Conservation (phyloP, 1,284 basidiomycete genomes). For the Leccinum cinnamomeum region DNA sequence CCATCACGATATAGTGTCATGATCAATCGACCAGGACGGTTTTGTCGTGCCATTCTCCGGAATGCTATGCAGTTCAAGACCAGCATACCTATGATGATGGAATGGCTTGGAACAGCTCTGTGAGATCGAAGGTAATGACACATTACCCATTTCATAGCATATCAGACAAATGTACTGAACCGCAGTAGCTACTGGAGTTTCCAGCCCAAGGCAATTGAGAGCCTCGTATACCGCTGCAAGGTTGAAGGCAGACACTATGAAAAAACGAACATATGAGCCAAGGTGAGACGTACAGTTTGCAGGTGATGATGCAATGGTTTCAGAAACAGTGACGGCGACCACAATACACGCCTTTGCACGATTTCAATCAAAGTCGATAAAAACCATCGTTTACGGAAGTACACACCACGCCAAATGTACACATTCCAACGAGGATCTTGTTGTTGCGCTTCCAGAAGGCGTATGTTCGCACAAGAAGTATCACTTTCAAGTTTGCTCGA, state of each 20-base stretch:
- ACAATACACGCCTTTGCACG: constrained; percentile 9
- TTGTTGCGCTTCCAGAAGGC: constrained; percentile 24
- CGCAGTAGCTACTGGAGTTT: constrained; percentile 7
- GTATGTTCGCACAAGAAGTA: constrained; percentile 28
- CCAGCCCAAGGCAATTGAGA: constrained; percentile 11
- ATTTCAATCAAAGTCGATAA: not conserved
- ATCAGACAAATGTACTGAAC: constrained; percentile 18
- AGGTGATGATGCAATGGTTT: constrained; percentile 11
- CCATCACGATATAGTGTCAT: constrained; percentile 25
- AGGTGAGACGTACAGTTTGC: constrained; percentile 6
- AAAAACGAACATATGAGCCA: not conserved
- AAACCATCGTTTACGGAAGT: not conserved
- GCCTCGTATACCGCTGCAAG: constrained; percentile 16
- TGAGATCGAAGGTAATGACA: not conserved
- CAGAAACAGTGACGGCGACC: constrained; percentile 14
- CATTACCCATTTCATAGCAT: constrained; percentile 19
- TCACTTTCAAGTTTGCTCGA: constrained; percentile 8
- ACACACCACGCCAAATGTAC: constrained; percentile 15
- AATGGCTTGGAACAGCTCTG: not conserved
- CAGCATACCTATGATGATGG: constrained; percentile 16
- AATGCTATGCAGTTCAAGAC: constrained; percentile 24
- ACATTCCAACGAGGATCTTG: constrained; percentile 22
- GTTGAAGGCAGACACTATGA: not conserved
- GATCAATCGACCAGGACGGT: constrained; percentile 12
- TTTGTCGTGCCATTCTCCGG: constrained; percentile 15